phyloP scores from a whole-genome alignment of 805 yeast species.

The Soucietia sequanensis region DNA sequence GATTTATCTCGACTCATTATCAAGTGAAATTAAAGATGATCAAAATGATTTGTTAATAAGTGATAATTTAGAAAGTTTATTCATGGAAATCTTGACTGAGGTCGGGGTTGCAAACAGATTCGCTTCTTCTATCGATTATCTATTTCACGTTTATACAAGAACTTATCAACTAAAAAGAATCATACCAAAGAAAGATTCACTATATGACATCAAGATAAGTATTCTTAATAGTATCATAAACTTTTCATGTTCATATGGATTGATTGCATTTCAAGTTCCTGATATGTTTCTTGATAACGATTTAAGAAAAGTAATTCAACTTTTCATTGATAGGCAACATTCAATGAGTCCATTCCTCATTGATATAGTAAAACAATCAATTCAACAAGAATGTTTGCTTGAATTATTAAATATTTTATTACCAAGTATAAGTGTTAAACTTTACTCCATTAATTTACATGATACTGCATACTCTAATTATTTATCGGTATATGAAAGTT shows the following conservation, averaged over 20 bases:
- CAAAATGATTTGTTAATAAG: constrained; percentile 16
- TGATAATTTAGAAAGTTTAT: constrained; percentile 47
- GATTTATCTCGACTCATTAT: constrained; percentile 21
- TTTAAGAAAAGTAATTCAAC: constrained; percentile 23
- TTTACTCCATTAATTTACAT: constrained; percentile 42
- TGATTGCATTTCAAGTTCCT: constrained; percentile 66
- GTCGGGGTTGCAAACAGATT: constrained; percentile 40
- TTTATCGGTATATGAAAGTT: constrained; percentile 54
- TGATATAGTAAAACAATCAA: constrained; percentile 56
- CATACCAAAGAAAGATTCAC: constrained; percentile 39
- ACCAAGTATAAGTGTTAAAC: constrained; percentile 41
- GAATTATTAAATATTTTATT: constrained; percentile 59
- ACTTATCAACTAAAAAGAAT: constrained; percentile 43
- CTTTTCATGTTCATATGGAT: constrained; percentile 58
- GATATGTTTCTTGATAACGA: constrained; percentile 54
- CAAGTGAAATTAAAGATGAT: constrained; percentile 18
- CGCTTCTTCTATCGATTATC: constrained; percentile 45
- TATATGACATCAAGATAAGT: constrained; percentile 32
- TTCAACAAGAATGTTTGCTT: constrained; percentile 62
- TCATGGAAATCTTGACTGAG: constrained; percentile 58
- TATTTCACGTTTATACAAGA: constrained; percentile 44
- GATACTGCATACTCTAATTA: constrained; percentile 53
- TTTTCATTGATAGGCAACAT: constrained; percentile 19
- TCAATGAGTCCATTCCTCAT: constrained; percentile 43
- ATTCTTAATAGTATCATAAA: constrained; percentile 49